These are phyloP conservation scores for Aspergillus aculeatinus DNA, from an alignment of 2,329 filamentous ascomycete genomes.

Conservation along the genomic window DNA sequence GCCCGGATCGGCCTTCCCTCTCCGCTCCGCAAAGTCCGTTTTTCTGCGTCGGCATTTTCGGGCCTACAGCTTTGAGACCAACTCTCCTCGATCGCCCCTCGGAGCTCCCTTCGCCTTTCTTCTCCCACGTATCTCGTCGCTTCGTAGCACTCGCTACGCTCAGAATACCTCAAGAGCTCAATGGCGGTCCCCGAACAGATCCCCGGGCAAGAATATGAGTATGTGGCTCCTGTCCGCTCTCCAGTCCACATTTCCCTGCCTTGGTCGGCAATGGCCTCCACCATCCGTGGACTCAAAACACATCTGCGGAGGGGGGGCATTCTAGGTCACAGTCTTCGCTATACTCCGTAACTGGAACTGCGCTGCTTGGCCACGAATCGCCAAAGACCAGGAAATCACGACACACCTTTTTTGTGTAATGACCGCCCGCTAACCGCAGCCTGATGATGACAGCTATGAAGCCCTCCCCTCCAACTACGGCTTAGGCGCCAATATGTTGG, in stretches of 20 bases:
- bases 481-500: conserved; percentile 88
- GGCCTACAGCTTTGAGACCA: conserved; percentile 8
- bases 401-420: background rate
- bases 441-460: conserved; percentile 69
- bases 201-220: conserved; percentile 49
- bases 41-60: conserved; percentile 19
- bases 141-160: conserved; percentile 35
- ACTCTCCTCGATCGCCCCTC: conserved; percentile 1
- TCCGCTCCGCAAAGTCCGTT: conserved; percentile 20
- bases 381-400: background rate
- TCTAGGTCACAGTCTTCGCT: background rate
- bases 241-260: background rate
- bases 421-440: conserved; percentile 22
- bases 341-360: background rate
- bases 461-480: conserved; percentile 92
- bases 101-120: conserved; percentile 4
- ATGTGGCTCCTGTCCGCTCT: conserved; percentile 25
- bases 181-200: conserved; percentile 46
- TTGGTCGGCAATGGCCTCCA: conserved; percentile 4
- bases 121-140: conserved; percentile 11
- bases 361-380: background rate
- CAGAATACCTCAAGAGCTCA: conserved; percentile 35
- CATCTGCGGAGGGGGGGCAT: no score
- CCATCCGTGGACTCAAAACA: background rate
- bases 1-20: conserved; percentile 12